Conservation (phyloP, 129 eudicot genomes). For the Oenanthe sinensis region DNA sequence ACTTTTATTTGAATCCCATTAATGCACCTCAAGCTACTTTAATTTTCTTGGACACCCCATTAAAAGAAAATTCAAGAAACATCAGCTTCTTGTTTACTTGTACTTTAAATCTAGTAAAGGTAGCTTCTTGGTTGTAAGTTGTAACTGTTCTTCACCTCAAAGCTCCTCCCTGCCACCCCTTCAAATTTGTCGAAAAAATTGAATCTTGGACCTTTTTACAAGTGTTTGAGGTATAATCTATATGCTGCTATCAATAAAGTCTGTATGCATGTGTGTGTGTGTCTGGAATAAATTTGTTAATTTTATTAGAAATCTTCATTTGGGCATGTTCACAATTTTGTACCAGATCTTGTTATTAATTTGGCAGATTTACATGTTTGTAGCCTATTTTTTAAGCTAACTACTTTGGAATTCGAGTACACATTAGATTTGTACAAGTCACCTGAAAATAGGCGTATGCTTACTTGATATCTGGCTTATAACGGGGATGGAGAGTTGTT, state of each 20-base stretch:
- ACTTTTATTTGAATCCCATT: neutral
- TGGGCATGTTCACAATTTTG: neutral
- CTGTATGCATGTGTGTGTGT: neutral
- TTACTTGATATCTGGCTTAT: neutral
- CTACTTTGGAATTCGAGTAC: neutral
- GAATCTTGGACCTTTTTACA: neutral
- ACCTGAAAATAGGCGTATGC: neutral
- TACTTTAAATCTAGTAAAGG: neutral
- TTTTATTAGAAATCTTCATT: neutral
- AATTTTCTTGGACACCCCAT: neutral
- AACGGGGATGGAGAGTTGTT: neutral
- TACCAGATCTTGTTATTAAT: neutral
- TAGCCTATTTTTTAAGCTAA: neutral
- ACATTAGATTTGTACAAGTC: neutral
- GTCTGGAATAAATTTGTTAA: neutral
- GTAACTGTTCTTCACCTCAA: neutral
- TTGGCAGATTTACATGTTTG: neutral
- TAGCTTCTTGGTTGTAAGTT: neutral
- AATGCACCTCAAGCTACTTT: neutral
- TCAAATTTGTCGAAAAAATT: conserved; percentile 12
- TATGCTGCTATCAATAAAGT: neutral
- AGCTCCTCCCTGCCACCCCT: conserved; percentile 3
- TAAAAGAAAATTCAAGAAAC: neutral
- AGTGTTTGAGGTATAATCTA: neutral
- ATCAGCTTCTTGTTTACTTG: neutral